Evolutionary conservation across 2,329 filamentous ascomycete species (phyloP).

Genomic region (Fusarium gaditjirri): DNA sequence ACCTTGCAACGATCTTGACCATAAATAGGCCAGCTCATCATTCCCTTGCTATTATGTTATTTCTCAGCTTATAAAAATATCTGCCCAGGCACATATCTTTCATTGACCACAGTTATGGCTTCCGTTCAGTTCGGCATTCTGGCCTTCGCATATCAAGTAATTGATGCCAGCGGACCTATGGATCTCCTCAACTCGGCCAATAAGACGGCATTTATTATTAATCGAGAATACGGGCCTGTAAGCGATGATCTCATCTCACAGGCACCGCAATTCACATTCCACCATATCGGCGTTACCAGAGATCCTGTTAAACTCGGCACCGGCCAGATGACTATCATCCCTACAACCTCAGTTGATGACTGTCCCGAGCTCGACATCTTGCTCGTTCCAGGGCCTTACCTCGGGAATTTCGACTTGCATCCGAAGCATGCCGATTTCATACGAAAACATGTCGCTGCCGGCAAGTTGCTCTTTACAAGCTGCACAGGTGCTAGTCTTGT

Average conservation of each 20-base stretch:
- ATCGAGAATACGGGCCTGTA: not conserved
- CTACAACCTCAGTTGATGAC: not conserved
- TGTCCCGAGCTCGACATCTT: not conserved
- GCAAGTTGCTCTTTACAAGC: not conserved
- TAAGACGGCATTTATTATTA: not conserved
- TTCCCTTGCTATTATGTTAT: rapidly evolving
- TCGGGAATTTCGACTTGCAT: not conserved
- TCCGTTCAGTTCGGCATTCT: not conserved
- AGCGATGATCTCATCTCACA: not conserved
- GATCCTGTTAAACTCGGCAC: not conserved
- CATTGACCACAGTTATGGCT: not conserved
- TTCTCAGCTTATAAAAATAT: rapidly evolving
- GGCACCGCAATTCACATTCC: not conserved
- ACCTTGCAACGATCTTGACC: rapidly evolving
- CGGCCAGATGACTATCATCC: not conserved
- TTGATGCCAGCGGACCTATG: not conserved
- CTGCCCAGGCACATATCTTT: rapidly evolving
- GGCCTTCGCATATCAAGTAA: not conserved
- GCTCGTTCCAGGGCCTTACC: not conserved
- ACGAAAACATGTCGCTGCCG: not conserved
- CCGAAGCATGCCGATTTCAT: not conserved
- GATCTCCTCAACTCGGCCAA: not conserved
- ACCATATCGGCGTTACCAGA: not conserved
- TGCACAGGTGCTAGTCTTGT: not conserved
- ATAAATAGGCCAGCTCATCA: not conserved